These are phyloP conservation scores for Pilatotrama ljubarskyi DNA, from an alignment of 768 basidiomycete genomes.

Conservation along the genomic window DNA sequence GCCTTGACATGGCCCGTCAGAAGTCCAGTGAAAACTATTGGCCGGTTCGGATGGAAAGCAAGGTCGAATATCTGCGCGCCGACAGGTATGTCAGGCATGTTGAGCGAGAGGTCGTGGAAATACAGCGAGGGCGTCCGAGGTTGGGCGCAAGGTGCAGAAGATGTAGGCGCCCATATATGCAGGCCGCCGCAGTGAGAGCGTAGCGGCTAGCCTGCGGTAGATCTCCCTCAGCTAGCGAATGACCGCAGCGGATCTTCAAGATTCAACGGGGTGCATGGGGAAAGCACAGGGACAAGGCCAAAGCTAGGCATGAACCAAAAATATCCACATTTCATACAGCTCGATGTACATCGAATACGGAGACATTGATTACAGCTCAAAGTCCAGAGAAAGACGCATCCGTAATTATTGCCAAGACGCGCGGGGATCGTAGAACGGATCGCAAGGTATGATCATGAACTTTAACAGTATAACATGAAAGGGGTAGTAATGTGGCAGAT, in stretches of 20 bases:
- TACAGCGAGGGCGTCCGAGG: neutral
- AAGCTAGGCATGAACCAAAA: no score
- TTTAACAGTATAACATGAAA: no score
- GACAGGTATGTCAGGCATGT: constrained; percentile 64
- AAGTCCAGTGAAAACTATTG: constrained; percentile 75
- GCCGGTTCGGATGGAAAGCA: constrained; percentile 74
- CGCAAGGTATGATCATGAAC: no score
- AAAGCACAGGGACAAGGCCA: neutral
- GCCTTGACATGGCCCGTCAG: constrained; percentile 84
- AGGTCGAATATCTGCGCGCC: constrained; percentile 88
- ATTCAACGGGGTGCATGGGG: neutral
- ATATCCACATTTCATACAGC: neutral
- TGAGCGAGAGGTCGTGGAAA: neutral
- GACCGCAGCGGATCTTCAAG: no score
- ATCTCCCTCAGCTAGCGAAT: no score
- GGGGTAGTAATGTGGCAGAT: neutral
- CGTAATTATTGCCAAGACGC: no score
- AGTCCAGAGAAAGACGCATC: no score
- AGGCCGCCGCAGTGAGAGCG: no score
- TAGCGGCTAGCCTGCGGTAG: no score
- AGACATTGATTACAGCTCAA: neutral
- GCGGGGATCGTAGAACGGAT: no score
- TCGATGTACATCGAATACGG: neutral
- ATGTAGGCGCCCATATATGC: neutral
- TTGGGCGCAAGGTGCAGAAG: neutral